phyloP scores from a whole-genome alignment of 1,284 basidiomycete genomes.

The Ustilago trichophora region DNA sequence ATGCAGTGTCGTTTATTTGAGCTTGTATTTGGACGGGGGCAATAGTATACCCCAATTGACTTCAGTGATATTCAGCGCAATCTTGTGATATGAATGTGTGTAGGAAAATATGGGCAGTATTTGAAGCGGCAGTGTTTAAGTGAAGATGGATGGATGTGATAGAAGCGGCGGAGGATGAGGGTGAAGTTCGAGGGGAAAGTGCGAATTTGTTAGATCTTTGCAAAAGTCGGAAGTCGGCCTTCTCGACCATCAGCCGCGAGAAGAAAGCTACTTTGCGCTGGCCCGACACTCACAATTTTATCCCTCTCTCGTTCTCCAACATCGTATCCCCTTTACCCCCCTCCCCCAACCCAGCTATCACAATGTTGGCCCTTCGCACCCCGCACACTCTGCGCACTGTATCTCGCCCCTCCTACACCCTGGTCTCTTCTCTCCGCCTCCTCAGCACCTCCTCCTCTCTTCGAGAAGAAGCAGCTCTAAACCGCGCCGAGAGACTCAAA shows the following conservation, averaged over 20 bases:
- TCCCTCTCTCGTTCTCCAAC: neutral
- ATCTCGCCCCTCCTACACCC: neutral
- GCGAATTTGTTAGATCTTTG: no score
- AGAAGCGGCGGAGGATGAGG: no score
- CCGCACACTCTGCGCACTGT: no score
- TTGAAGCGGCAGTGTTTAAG: no score
- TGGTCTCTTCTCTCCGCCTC: neutral
- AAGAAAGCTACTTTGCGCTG: conserved; percentile 2
- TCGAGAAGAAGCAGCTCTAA: conserved; percentile 23
- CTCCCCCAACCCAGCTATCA: neutral
- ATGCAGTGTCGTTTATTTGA: conserved; percentile 67
- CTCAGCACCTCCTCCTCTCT: neutral
- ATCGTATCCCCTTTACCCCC: neutral
- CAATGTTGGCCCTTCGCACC: no score
- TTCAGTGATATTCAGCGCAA: no score
- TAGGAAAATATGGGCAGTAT: no score
- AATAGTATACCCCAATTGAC: conserved; percentile 6
- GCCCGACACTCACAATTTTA: neutral
- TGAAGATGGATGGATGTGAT: no score
- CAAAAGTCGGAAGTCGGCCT: neutral
- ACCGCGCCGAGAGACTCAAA: conserved; percentile 42
- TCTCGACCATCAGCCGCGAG: no score
- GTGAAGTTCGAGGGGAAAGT: no score
- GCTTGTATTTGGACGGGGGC: no score
- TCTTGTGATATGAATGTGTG: no score